These are phyloP conservation scores for Arthrobotrys megalospora DNA, from an alignment of 2,329 filamentous ascomycete species.

Conservation along the genomic window DNA sequence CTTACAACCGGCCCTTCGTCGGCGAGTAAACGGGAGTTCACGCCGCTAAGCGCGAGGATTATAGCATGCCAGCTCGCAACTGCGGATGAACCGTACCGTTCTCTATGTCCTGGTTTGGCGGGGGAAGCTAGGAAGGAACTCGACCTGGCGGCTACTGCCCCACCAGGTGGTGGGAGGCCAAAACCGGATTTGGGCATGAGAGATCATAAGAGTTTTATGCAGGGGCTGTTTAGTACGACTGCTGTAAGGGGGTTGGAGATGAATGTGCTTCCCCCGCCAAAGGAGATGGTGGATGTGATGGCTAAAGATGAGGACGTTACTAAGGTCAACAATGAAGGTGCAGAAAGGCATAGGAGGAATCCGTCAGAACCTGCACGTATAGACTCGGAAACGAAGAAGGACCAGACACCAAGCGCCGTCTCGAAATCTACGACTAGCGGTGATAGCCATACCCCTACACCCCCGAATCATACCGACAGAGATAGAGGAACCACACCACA, in stretches of 20 bases:
- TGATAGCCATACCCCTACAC: background rate
- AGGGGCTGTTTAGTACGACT: slow-evolving; percentile 76
- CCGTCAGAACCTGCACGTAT: slow-evolving; percentile 9
- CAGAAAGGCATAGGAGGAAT: slow-evolving; percentile 11
- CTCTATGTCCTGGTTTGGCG: slow-evolving; percentile 74
- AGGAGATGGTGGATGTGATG: slow-evolving; percentile 33
- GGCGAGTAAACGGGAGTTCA: slow-evolving; percentile 82
- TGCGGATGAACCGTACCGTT: slow-evolving; percentile 80
- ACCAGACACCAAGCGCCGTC: background rate
- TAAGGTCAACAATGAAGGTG: background rate
- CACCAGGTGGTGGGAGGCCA: slow-evolving; percentile 49
- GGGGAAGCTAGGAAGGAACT: slow-evolving; percentile 52
- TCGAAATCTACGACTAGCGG: slow-evolving; percentile 1
- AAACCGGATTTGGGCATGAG: slow-evolving; percentile 66
- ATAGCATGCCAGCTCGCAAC: slow-evolving; percentile 85
- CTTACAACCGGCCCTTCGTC: slow-evolving; percentile 66
- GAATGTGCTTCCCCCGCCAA: slow-evolving; percentile 68
- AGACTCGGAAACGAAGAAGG: slow-evolving; percentile 22
- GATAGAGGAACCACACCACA: slow-evolving; percentile 33
- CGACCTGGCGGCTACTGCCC: background rate
- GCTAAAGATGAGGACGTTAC: background rate
- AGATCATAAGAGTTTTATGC: slow-evolving; percentile 76
- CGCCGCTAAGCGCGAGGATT: slow-evolving; percentile 83
- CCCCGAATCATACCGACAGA: slow-evolving; percentile 21
- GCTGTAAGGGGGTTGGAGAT: slow-evolving; percentile 80